Percentiles rank a stretch among this genome's conserved stretches.
Conservation (phyloP, 805 yeast genomes). For the Candida xiaguanensis region DNA sequence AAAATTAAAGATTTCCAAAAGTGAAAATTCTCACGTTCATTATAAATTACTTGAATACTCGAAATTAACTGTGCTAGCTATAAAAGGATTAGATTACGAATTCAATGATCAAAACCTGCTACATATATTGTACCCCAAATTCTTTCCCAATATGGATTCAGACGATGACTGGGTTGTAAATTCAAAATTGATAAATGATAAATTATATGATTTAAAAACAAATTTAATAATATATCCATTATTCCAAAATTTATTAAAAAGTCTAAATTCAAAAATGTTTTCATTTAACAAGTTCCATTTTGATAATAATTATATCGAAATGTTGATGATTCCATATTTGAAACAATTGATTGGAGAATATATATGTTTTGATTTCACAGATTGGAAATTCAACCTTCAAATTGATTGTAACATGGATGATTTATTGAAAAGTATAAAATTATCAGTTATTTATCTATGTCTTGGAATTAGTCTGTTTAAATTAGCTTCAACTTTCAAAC, state of each 20-base stretch:
- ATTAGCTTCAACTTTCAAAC: slow-evolving; percentile 2
- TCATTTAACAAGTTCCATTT: slow-evolving; percentile 24
- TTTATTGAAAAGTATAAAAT: slow-evolving; percentile 17
- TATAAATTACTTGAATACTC: slow-evolving; percentile 31
- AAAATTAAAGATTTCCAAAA: slow-evolving; percentile 15
- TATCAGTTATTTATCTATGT: slow-evolving; percentile 20
- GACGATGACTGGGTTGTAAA: slow-evolving; percentile 39
- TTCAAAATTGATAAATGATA: slow-evolving; percentile 12
- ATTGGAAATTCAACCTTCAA: slow-evolving; percentile 9
- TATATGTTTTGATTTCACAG: slow-evolving; percentile 15
- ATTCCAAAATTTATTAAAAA: slow-evolving; percentile 16
- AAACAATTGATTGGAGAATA: slow-evolving; percentile 28
- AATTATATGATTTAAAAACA: slow-evolving; percentile 8
- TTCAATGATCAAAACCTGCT: slow-evolving; percentile 40
- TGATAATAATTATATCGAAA: slow-evolving; percentile 24
- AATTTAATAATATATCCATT: slow-evolving; percentile 14
- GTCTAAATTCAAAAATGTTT: slow-evolving; percentile 18
- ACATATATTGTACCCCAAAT: slow-evolving; percentile 42
- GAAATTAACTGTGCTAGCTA: slow-evolving; percentile 36
- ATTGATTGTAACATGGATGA: slow-evolving; percentile 7
- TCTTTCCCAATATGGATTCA: slow-evolving; percentile 39
- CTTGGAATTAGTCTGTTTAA: slow-evolving; percentile 22
- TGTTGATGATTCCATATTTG: slow-evolving; percentile 26
- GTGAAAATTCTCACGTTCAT: slow-evolving; percentile 33
- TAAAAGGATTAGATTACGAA: slow-evolving; percentile 36